phyloP scores from a whole-genome alignment of 176 grass and related monocot genomes.

The Oryza nivara region DNA sequence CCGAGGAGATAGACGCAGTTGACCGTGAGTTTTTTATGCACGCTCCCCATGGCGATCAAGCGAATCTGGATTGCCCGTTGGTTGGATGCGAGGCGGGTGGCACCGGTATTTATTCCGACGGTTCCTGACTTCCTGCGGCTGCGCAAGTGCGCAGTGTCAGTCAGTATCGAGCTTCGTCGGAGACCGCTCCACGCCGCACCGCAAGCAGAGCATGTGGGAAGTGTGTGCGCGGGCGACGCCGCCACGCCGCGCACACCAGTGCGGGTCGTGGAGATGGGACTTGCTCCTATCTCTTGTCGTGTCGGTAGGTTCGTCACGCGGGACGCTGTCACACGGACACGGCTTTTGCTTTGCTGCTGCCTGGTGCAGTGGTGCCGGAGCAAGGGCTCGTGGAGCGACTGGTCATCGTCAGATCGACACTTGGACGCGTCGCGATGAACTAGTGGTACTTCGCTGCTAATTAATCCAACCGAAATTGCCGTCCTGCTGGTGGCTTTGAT shows the following conservation, averaged over 20 bases:
- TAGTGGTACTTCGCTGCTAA: slow-evolving; percentile 14
- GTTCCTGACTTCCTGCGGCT: neutral
- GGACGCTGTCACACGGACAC: neutral
- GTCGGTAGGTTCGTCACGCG: neutral
- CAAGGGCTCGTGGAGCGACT: neutral
- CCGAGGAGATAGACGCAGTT: neutral
- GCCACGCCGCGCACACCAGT: neutral
- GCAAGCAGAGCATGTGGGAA: slow-evolving; percentile 14
- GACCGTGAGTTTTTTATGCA: neutral
- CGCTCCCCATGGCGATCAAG: neutral
- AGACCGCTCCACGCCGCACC: neutral
- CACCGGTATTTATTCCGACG: neutral
- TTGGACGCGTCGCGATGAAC: neutral
- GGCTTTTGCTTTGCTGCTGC: neutral
- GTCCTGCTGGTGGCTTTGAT: slow-evolving; percentile 25
- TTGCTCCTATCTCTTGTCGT: neutral
- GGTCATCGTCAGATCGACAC: neutral
- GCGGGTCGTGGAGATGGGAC: neutral
- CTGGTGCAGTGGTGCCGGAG: neutral
- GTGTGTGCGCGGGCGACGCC: neutral
- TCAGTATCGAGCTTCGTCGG: neutral
- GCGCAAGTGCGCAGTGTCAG: neutral
- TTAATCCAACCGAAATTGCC: slow-evolving; percentile 16
- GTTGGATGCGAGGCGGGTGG: neutral
- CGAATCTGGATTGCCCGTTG: neutral